Base-by-base conservation (phyloP, 2,329 filamentous ascomycete species). In the Phoma sp. region DNA sequence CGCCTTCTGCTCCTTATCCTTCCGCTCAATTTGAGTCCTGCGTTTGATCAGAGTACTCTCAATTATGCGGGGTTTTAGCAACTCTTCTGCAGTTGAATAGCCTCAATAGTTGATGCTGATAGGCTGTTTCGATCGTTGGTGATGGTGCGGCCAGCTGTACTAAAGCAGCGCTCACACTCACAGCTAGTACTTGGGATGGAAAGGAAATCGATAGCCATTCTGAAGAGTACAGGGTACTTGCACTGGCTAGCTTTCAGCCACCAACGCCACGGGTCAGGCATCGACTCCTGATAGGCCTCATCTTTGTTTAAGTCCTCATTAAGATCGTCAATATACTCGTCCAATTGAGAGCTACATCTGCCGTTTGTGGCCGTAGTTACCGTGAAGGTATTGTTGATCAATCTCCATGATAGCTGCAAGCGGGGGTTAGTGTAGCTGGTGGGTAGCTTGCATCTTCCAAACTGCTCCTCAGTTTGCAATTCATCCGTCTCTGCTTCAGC, bases 151-250 rank as follows among this genome's bases (percentile, higher is more conserved):
- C 40, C 40, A 7, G 47, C 52, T 7, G 42, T 36, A 33, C 20
- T 47, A 28, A 59, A 56, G 43, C 12, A 36, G 33, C 46, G 51
- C 55, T 57, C 25, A 42, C 50, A 57, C 32, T 53, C 29, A 32
- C 34, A 56, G 20, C 25, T 47, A 5, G 56, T 59, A 20, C 37
- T 20, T 25, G 38, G 56, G 20, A 56, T 43, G 5, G 23, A 53
- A 21, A 59, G 56, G 43, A 37, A 45, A 33, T 59, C 23, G 9
- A 49, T 26, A n/a, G 56, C 52, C 7, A 59, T 56, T 32, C 56
- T 55, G 29, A 40, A 56, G 14, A 59, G 14, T 26, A 49, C 15
- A 17, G 25, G 52, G 20, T 59, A 59, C n/a, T 34, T 25, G 1
- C 43, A 25, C 20, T 39, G 15, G 12, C 42, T 26, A 5, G 47